Evolutionary conservation across 2,329 filamentous ascomycete genomes (phyloP), one percentile per base, ranked within the genome.

Genomic region (Penicillium sp.): DNA sequence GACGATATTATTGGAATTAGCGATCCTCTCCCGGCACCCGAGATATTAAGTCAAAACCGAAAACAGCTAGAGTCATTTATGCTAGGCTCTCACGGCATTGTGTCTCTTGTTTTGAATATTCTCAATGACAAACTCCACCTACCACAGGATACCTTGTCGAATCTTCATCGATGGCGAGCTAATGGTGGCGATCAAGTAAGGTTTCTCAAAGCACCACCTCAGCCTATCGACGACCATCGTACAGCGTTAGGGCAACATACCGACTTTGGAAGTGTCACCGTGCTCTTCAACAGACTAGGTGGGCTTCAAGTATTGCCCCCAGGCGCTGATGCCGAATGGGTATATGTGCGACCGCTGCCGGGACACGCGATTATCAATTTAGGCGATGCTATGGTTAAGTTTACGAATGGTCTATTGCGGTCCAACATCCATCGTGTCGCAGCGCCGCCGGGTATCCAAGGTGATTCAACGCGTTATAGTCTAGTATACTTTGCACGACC

Each of bases 211-310:
- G 73, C 76, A 1, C 76, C 78, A 6, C 76, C 78, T 2, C 77
- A 80, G 56, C 71, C 74, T 3, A 50, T 58, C 4, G 67, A 74
- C 30, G 73, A 77, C 58, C 65, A 68, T 22, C 69, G 67, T 36
- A 74, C 75, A 3, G 74, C 76, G 2, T 60, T 81, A 20, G 77
- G 77, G 20, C 78, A 79, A 50, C 81, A 84, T 60, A 82, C 80
- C 2, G 81, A 83, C 57, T 82, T 82, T 55, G 81, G 80, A 41
- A 77, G 72, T 46, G 70, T 83, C 5, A 83, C 81, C 0, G 66
- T 83, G 5, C 72, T 84, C 2, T 81, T 83, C 65, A 83, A 82
- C 64, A 73, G 78, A 0, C 63, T 83, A 2, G 80, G 80, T 0
- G 81, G 81, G 0, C 69, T 83, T 7, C 81, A 83, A 60, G 76